A percentile compares a stretch with the other conserved stretches of the same genome.
phyloP scores from a whole-genome alignment of 108 stramenopile species.

The Skeletonema menzelii region DNA sequence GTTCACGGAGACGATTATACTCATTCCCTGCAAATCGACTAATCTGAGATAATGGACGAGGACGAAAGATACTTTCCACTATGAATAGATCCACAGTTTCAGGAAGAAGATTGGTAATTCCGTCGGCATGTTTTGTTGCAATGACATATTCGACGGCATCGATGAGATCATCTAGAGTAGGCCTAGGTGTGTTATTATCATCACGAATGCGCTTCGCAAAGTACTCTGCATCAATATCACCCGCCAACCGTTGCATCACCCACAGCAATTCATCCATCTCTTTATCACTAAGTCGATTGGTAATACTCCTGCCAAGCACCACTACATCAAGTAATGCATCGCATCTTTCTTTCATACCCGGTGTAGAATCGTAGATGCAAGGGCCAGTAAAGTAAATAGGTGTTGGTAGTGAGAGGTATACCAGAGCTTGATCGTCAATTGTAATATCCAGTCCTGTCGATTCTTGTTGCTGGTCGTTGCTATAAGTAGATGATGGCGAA shows the following conservation, averaged over 20 bases:
- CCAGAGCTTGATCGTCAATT: conserved; percentile 76
- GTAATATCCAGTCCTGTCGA: conserved; percentile 52
- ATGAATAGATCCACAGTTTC: conserved; percentile 39
- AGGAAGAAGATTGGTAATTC: conserved; percentile 15
- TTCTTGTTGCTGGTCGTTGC: background rate
- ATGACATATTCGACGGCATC: conserved; percentile 28
- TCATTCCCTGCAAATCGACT: conserved; percentile 1
- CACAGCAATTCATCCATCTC: conserved; percentile 45
- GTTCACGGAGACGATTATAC: background rate
- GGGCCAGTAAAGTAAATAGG: conserved; percentile 45
- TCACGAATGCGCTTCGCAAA: conserved; percentile 21
- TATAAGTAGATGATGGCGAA: background rate
- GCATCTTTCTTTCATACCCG: background rate
- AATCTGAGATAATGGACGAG: conserved; percentile 31
- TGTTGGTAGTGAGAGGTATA: conserved; percentile 61
- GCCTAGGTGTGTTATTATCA: conserved; percentile 3
- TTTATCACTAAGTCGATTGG: conserved; percentile 36
- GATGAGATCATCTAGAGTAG: conserved; percentile 17
- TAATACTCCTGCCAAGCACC: conserved; percentile 46
- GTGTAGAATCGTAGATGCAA: conserved; percentile 14
- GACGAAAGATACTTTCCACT: conserved; percentile 46
- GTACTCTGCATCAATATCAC: conserved; percentile 28
- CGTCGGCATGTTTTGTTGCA: background rate
- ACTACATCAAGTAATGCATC: conserved; percentile 10
- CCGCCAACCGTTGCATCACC: conserved; percentile 47